Base-by-base conservation (phyloP, 1,284 basidiomycete genomes). In the Papiliotrema terrestris region DNA sequence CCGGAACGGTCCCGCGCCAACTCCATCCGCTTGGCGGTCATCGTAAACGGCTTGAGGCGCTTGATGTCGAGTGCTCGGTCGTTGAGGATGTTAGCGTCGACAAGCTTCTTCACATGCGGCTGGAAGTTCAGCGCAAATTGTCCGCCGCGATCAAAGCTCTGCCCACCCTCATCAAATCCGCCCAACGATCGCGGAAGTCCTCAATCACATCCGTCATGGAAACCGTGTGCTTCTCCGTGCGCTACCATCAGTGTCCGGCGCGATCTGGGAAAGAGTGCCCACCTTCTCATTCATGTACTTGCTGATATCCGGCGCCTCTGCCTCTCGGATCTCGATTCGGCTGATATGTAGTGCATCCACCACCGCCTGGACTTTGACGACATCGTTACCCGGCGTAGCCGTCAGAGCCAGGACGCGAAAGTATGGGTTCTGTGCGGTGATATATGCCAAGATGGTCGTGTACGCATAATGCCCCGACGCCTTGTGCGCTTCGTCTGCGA, bases 311-410 rank as follows among this genome's bases (percentile, higher is more conserved):
- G 94, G 78, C 61, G 92, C 93, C 54, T 87, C 83, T 68, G 98
- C 96, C 67, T 95, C 87, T 51, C 96, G 83, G 58, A 98, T 91
- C 71, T 98, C 95, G 60, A 99, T 95, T 53, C 86, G 85, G 65
- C 91, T 92, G 62, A 99, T 96, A 71, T 98, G 96, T n/a, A 98
- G 79, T 13, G 87, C 86, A 68, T 98, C 91, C 15, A 98, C 85
- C n/a, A 98, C 86, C 19, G 80, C 80, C 74, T 99, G 96, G 0
- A 98, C 89, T 29, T 86, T 86, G 45, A 93, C 89, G 0, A 88
- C 84, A 45, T 84, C 89, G 63, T 86, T 81, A 25, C 95, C 95
- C 1, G 96, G 96, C 2, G 96, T 99, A 0, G 96, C 96, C 1
- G 92, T 97, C 19, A 99, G 82, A 1, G 94, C 96, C 8, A 98